Percentiles rank a stretch among this genome's conserved stretches.
These are phyloP conservation scores for Cadophora sp. DNA, from an alignment of 2,329 filamentous ascomycete species.

Conservation along the genomic window DNA sequence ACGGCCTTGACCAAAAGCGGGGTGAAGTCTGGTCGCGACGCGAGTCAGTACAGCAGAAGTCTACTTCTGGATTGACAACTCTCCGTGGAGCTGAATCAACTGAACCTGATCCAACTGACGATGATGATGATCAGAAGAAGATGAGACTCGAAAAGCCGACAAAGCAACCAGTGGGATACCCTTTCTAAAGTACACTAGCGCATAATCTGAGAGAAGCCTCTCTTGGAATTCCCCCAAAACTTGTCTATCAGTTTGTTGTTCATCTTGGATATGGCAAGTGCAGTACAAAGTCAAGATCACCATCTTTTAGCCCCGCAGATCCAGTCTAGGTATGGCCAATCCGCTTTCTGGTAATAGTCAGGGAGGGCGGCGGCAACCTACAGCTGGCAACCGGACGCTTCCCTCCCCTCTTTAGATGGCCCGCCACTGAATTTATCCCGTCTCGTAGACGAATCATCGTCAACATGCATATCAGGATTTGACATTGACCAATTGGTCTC, in stretches of 20 bases:
- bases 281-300: not conserved
- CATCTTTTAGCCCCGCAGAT: not conserved
- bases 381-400: conserved; percentile 8
- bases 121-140: not conserved
- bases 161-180: not conserved
- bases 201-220: not conserved
- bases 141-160: not conserved
- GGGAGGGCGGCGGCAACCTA: conserved; percentile 20
- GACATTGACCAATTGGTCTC: not conserved
- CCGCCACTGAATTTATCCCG: not conserved
- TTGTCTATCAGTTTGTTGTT: not conserved
- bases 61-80: not conserved
- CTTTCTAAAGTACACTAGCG: not conserved
- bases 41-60: not conserved
- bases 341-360: not conserved
- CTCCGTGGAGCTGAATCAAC: not conserved
- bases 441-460: not conserved
- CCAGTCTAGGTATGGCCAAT: not conserved
- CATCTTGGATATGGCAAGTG: not conserved
- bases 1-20: not conserved
- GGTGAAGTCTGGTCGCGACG: not conserved
- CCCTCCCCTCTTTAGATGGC: not conserved
- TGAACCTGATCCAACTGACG: not conserved
- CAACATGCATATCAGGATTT: not conserved
- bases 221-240: not conserved